Percentiles rank a stretch among this genome's conserved stretches.
Evolutionary conservation across 2,329 filamentous ascomycete genomes (phyloP).

Genomic region (Hymenoscyphus infarciens): DNA sequence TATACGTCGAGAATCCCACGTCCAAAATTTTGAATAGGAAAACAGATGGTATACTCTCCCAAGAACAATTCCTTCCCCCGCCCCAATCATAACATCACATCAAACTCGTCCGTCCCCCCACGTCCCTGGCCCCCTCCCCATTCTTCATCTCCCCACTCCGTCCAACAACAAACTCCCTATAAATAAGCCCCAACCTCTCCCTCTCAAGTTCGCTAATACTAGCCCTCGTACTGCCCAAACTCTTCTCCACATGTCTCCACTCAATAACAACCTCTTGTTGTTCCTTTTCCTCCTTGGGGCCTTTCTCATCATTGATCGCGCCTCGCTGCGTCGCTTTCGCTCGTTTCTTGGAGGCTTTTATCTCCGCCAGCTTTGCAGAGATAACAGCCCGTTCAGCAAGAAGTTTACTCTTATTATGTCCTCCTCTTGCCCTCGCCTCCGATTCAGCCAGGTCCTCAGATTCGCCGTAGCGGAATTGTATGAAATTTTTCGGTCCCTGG

Average conservation of each 20-base stretch:
- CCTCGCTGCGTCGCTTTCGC: constrained; percentile 28
- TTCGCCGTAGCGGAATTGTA: constrained; percentile 79
- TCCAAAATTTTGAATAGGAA: neutral
- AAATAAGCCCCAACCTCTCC: constrained; percentile 72
- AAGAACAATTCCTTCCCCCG: neutral
- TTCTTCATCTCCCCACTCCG: constrained; percentile 93
- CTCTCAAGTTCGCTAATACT: constrained; percentile 81
- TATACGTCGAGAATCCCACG: too few species aligned
- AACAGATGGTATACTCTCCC: neutral
- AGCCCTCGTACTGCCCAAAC: constrained; percentile 71
- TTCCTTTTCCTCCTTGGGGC: constrained; percentile 43
- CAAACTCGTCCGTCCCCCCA: constrained; percentile 87
- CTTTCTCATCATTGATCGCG: constrained; percentile 33
- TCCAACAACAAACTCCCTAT: constrained; percentile 87
- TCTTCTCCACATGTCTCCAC: constrained; percentile 79
- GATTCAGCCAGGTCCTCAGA: constrained; percentile 47
- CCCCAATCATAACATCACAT: constrained; percentile 56
- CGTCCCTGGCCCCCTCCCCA: constrained; percentile 85
- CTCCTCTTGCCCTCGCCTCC: constrained; percentile 39
- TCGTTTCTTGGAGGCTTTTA: constrained; percentile 64
- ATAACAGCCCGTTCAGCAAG: constrained; percentile 77
- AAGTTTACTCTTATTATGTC: constrained; percentile 49
- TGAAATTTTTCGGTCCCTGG: constrained; percentile 52
- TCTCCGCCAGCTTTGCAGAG: constrained; percentile 73
- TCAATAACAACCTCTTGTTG: constrained; percentile 72